Percentiles rank a stretch among this genome's conserved stretches.
These are phyloP conservation scores for Exutisphaerella laricina DNA, from an alignment of 2,329 filamentous ascomycete species.

Conservation along the genomic window DNA sequence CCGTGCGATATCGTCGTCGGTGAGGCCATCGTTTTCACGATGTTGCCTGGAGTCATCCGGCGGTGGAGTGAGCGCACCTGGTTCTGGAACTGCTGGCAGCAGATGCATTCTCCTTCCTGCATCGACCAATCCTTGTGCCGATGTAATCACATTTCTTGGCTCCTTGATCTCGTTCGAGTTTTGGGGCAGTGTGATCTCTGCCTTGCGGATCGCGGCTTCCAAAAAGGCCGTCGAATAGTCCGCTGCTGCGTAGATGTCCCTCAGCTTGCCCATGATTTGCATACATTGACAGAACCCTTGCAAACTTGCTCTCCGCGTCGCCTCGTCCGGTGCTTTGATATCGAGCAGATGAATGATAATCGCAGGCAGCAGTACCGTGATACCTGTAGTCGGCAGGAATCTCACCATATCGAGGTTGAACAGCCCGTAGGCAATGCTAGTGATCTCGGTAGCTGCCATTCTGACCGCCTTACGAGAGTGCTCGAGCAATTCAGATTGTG, in stretches of 20 bases:
- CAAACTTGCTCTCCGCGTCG: constrained; percentile 65
- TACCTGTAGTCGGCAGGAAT: constrained; percentile 80
- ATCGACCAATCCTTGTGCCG: constrained; percentile 44
- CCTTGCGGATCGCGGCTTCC: constrained; percentile 85
- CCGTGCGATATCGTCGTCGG: constrained; percentile 45
- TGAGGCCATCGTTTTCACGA: constrained; percentile 19
- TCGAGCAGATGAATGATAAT: constrained; percentile 92
- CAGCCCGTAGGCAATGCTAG: constrained; percentile 72
- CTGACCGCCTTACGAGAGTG: constrained; percentile 77
- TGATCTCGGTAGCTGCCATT: constrained; percentile 78
- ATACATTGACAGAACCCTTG: constrained; percentile 87
- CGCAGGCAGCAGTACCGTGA: constrained; percentile 83
- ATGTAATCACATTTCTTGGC: constrained; percentile 33
- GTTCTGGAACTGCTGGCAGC: constrained; percentile 13
- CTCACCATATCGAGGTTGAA: constrained; percentile 66
- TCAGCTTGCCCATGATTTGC: constrained; percentile 79
- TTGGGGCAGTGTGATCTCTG: constrained; percentile 63
- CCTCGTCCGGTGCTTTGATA: constrained; percentile 74
- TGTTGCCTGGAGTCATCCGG: constrained; percentile 20
- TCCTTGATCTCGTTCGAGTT: constrained; percentile 30
- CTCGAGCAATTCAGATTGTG: constrained; percentile 68
- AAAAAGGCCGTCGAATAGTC: constrained; percentile 93
- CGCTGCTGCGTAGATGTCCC: constrained; percentile 88
- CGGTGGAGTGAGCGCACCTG: constrained; percentile 29
- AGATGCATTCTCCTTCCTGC: constrained; percentile 40